phyloP scores from a whole-genome alignment of 371 early-diverging fungal genomes.

The Syncephalastrum monosporum region DNA sequence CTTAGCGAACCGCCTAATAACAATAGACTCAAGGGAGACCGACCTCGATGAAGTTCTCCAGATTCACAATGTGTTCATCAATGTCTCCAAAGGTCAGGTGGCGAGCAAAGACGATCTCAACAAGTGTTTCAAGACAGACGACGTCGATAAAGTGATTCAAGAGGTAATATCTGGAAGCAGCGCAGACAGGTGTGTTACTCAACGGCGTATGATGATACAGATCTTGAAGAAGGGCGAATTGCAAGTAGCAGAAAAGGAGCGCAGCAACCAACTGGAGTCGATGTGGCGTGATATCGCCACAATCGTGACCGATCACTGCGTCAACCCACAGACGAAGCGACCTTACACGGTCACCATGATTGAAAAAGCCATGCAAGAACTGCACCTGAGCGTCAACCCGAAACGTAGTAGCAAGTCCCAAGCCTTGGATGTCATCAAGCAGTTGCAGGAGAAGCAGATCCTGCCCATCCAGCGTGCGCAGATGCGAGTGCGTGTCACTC shows the following conservation, averaged over 20 bases:
- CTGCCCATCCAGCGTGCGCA: conserved; percentile 93
- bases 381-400: conserved; percentile 88
- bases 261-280: conserved; percentile 80
- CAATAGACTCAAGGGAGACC: conserved; percentile 69
- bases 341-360: conserved; percentile 97
- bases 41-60: conserved; percentile 97
- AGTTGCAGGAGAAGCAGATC: conserved; percentile 81
- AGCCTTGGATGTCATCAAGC: conserved; percentile 92
- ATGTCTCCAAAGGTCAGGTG: conserved; percentile 95
- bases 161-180: conserved; percentile 56
- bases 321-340: conserved; percentile 93
- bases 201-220: conserved; percentile 28
- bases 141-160: conserved; percentile 76
- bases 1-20: background rate
- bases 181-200: background rate
- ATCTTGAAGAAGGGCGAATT: conserved; percentile 94
- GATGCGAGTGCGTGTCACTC: conserved; percentile 81
- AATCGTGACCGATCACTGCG: conserved; percentile 89
- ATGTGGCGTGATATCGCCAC: conserved; percentile 90
- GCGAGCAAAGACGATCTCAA: conserved; percentile 87
- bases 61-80: conserved; percentile 87
- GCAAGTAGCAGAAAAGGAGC: conserved; percentile 95
- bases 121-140: conserved; percentile 88
- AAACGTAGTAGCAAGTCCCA: conserved; percentile 84
- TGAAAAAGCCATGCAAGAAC: conserved; percentile 93